Base-by-base conservation (phyloP, 345 rosid species). In the Cardiospermum halicacabum region DNA sequence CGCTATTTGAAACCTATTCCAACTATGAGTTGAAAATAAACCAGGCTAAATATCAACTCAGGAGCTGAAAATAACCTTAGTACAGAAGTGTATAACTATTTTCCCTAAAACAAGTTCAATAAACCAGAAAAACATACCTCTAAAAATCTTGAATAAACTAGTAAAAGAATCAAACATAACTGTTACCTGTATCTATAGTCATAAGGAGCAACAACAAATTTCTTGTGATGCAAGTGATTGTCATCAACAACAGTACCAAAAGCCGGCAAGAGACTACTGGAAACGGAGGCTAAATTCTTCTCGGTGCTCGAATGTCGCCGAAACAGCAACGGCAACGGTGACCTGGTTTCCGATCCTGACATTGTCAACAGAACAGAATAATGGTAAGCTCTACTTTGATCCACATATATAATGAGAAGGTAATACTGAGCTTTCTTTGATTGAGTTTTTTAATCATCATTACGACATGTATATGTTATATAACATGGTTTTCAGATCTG, bases 161-260 rank as follows among this genome's bases (percentile, higher is more conserved):
- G 49, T 39, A 34, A 25, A 37, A 39, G 22, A 19, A 40, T 2
- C 2, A 60, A 18, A 18, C 32, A 53, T 0, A 43, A 43, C 54
- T 86, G 97, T 15, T 56, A 88, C 98, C 99, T 76, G 75, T 93
- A 93, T 86, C 99, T 78, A 37, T 81, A 85, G 64, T 93, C 99
- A 58, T 80, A 90, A 16, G 97, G 97, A 67, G 88, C 88, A 34
- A 93, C 75, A 9, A 81, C 78, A 53, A 40, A 77, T 71, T 74
- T 74, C 75, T 79, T 84, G 37, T 85, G 78, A 42, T 75, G 69
- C 48, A 80, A 27, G 66, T 79, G 18, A 1, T 75, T 82, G 0
- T 82, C 89, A 30, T 81, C 89, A 3, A 90, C 72, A 30, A 82
- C 80, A 0, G 85, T 88, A 16, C 97, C 99, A 64, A 93, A 90